A percentile compares a stretch with the other conserved stretches of the same genome.
phyloP scores from a whole-genome alignment of 2,329 filamentous ascomycete genomes.

The Exophiala oligosperma region DNA sequence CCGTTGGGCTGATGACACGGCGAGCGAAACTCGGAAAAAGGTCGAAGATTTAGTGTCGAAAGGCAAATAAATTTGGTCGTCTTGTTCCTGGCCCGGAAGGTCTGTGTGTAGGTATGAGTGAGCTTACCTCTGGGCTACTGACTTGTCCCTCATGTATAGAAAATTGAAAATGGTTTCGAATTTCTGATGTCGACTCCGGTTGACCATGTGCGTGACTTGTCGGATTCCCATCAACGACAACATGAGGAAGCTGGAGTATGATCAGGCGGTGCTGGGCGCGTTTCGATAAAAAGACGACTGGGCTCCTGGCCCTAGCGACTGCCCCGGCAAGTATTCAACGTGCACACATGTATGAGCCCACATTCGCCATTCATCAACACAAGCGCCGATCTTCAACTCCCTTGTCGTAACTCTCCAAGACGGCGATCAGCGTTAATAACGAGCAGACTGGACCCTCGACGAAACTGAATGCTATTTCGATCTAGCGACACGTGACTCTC shows the following conservation, averaged over 20 bases:
- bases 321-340: no score
- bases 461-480: no score
- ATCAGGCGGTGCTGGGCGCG: neutral
- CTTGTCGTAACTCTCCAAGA: no score
- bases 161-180: neutral
- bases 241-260: no score
- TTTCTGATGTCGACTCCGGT: neutral
- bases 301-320: no score
- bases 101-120: neutral
- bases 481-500: no score
- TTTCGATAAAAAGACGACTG: neutral
- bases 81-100: neutral
- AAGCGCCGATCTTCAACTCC: no score
- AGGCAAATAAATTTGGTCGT: constrained; percentile 19
- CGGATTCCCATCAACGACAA: neutral
- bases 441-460: no score
- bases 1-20: constrained; percentile 27
- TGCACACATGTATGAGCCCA: no score
- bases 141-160: constrained; percentile 10
- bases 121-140: neutral
- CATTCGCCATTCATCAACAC: no score
- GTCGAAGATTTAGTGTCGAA: constrained; percentile 28
- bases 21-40: constrained; percentile 23
- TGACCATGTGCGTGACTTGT: no score
- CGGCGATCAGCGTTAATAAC: no score